phyloP scores from a whole-genome alignment of 768 basidiomycete genomes.

The Boletus edulis region DNA sequence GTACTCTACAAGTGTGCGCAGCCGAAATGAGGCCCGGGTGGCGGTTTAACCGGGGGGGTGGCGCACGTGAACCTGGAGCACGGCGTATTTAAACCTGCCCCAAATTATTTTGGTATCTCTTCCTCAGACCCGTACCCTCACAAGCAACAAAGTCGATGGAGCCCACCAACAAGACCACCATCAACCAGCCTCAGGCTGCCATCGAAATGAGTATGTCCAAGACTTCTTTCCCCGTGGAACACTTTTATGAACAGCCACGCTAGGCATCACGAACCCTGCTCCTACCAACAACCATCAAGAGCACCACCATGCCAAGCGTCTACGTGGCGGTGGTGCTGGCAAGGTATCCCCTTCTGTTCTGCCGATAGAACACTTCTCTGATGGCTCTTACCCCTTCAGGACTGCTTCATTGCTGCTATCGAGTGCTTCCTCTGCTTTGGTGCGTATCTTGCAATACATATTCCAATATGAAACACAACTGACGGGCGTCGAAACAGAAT shows the following conservation, averaged over 20 bases:
- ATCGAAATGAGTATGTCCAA: constrained; percentile 58
- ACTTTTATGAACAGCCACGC: not conserved
- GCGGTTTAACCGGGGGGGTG: not conserved
- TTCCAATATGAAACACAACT: not conserved
- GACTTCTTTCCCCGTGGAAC: not conserved
- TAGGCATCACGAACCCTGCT: constrained; percentile 49
- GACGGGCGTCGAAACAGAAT: constrained; percentile 41
- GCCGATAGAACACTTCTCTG: not conserved
- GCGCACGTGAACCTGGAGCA: no score
- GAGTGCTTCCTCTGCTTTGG: constrained; percentile 76
- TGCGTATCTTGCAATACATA: constrained; percentile 29
- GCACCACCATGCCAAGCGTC: constrained; percentile 47
- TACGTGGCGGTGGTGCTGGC: constrained; percentile 70
- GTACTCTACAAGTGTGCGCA: not conserved
- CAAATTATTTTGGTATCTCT: not conserved
- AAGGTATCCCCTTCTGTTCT: constrained; percentile 40
- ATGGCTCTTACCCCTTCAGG: constrained; percentile 36
- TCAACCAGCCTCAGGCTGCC: constrained; percentile 57
- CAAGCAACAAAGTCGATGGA: constrained; percentile 31
- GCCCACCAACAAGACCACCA: constrained; percentile 33
- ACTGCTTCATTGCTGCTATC: constrained; percentile 60
- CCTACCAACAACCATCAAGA: constrained; percentile 41
- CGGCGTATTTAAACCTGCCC: constrained; percentile 16
- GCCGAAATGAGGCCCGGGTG: not conserved
- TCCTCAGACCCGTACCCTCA: constrained; percentile 15